These are phyloP conservation scores for Botryotinia calthae DNA, from an alignment of 2,329 filamentous ascomycete species.

Conservation along the genomic window DNA sequence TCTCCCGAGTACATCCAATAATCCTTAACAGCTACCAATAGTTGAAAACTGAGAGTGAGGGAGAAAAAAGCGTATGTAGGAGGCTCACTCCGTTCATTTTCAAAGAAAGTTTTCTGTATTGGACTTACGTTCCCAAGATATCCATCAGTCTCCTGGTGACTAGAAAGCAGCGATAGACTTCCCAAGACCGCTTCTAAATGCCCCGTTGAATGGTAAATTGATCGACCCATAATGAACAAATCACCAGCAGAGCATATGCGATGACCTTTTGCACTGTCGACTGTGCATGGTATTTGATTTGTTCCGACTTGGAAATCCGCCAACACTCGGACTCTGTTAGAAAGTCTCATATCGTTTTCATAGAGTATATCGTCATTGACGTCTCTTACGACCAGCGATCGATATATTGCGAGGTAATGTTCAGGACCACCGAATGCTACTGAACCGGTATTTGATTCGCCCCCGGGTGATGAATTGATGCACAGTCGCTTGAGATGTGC, in stretches of 20 bases:
- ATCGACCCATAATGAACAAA: slow-evolving; percentile 5
- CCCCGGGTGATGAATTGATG: not conserved
- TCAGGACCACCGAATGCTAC: slow-evolving; percentile 2
- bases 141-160: not conserved
- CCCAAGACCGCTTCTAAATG: slow-evolving; percentile 5
- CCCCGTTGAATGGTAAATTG: slow-evolving; percentile 4
- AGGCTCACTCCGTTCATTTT: not conserved
- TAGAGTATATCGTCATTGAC: not conserved
- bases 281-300: slow-evolving; percentile 11
- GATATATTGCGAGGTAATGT: slow-evolving; percentile 12
- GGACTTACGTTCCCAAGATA: slow-evolving; percentile 8
- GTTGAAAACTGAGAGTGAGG: not conserved
- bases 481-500: not conserved
- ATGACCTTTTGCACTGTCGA: slow-evolving; percentile 11
- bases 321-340: not conserved
- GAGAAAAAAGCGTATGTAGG: slow-evolving; percentile 2
- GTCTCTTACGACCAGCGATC: slow-evolving; percentile 6
- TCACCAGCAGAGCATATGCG: slow-evolving; percentile 9
- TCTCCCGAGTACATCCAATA: slow-evolving; percentile 8
- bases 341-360: slow-evolving; percentile 6
- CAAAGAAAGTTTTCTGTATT: slow-evolving; percentile 12
- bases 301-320: slow-evolving; percentile 7
- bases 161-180: slow-evolving; percentile 4
- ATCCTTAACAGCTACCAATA: slow-evolving; percentile 11
- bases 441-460: not conserved